These are phyloP conservation scores for Musa acuminata DNA, from an alignment of 176 grass and related monocot genomes.

Conservation along the genomic window DNA sequence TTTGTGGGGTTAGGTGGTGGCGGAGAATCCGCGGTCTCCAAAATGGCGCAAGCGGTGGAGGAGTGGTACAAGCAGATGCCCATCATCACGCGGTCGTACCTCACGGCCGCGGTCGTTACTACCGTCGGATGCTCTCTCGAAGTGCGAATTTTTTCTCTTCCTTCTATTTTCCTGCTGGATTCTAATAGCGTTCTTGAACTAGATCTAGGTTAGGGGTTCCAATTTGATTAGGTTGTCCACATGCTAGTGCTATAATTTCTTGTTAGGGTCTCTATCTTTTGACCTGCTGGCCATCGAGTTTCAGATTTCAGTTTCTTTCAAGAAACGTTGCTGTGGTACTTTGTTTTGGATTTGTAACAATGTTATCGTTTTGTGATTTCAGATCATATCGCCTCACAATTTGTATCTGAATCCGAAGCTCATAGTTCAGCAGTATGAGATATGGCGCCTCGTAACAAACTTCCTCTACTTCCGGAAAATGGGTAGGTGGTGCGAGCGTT, in stretches of 20 bases:
- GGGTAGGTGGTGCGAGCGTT: conserved; percentile 35
- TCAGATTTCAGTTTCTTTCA: neutral
- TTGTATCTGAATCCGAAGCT: conserved; percentile 81
- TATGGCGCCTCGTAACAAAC: conserved; percentile 99
- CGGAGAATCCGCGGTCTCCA: neutral
- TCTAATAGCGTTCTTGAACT: neutral
- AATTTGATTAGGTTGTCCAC: neutral
- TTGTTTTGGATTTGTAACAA: neutral
- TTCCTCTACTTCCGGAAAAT: conserved; percentile 99
- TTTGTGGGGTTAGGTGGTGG: neutral
- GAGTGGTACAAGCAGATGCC: conserved; percentile 99
- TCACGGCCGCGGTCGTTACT: conserved; percentile 83
- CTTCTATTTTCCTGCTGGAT: neutral
- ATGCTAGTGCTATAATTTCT: too few relatives aligned
- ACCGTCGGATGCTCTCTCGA: conserved; percentile 97
- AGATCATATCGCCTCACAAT: conserved; percentile 90
- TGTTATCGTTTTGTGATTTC: conserved; percentile 3
- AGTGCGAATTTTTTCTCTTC: conserved; percentile 13
- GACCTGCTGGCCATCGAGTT: neutral
- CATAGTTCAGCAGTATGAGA: conserved; percentile 78
- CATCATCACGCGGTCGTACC: conserved; percentile 98
- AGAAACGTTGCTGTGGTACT: neutral
- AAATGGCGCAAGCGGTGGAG: conserved; percentile 89
- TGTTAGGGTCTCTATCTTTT: neutral
- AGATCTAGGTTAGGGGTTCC: too few relatives aligned